Conservation (phyloP, 1,139 yeast genomes). For the Hemisphaericaspora subhashii region DNA sequence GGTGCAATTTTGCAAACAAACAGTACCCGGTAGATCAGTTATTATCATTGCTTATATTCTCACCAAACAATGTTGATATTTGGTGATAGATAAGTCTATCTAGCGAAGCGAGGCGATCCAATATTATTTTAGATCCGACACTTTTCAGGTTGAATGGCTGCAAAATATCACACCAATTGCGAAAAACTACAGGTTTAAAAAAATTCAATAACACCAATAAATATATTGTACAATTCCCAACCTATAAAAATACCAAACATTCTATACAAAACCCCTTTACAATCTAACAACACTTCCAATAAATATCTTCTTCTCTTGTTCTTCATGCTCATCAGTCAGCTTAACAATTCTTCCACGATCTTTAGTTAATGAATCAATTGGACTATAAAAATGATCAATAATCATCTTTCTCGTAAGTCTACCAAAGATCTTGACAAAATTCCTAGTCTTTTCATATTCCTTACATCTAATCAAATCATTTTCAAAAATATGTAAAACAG, state of each 20-base stretch:
- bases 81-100: too few relatives aligned
- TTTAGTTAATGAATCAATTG: constrained; percentile 29
- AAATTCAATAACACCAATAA: too few relatives aligned
- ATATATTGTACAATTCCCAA: background rate
- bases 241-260: background rate
- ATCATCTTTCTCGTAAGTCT: constrained; percentile 21
- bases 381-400: constrained; percentile 30
- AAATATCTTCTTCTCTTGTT: constrained; percentile 25
- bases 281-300: constrained; percentile 29
- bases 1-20: too few relatives aligned
- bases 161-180: too few relatives aligned
- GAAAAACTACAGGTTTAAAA: too few relatives aligned
- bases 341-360: constrained; percentile 25
- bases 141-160: too few relatives aligned
- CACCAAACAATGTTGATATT: too few relatives aligned
- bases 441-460: constrained; percentile 21
- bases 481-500: constrained; percentile 35
- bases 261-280: constrained; percentile 7
- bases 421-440: constrained; percentile 16
- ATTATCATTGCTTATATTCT: too few relatives aligned
- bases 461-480: constrained; percentile 31
- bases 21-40: too few relatives aligned
- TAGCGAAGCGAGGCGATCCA: too few relatives aligned
- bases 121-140: too few relatives aligned
- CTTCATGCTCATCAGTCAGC: constrained; percentile 24